Evolutionary conservation across 2,329 filamentous ascomycete species (phyloP).

Genomic region (Albophoma yamanashiensis): DNA sequence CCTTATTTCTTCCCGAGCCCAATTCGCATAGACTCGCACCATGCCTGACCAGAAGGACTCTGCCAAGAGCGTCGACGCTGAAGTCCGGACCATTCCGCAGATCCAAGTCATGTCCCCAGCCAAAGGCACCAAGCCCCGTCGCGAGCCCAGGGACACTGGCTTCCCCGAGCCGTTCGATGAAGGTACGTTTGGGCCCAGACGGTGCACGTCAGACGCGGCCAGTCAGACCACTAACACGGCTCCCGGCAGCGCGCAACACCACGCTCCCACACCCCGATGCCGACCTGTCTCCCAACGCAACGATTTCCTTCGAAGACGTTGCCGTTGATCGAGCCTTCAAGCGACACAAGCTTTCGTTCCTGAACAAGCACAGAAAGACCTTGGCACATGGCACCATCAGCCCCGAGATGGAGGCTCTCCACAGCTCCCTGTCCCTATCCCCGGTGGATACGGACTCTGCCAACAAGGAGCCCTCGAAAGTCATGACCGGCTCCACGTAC

Average conservation of each 20-base stretch:
- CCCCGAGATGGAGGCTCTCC: constrained; percentile 20
- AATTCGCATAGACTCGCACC: background rate
- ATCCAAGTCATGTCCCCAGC: constrained; percentile 17
- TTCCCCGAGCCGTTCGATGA: constrained; percentile 40
- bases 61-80: constrained; percentile 1
- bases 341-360: constrained; percentile 34
- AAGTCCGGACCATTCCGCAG: constrained; percentile 6
- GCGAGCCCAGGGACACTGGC: constrained; percentile 31
- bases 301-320: constrained; percentile 44
- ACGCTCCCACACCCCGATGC: constrained; percentile 53
- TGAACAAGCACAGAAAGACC: constrained; percentile 35
- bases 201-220: background rate
- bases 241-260: constrained; percentile 39
- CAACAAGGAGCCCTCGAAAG: constrained; percentile 11
- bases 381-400: constrained; percentile 35
- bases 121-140: constrained; percentile 11
- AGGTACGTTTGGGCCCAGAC: constrained; percentile 22
- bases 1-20: background rate
- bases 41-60: constrained; percentile 2
- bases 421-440: constrained; percentile 22
- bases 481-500: constrained; percentile 13
- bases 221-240: constrained; percentile 3
- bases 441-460: constrained; percentile 12
- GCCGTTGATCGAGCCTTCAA: constrained; percentile 29
- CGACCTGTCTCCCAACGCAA: constrained; percentile 43